A percentile compares a stretch with the other conserved stretches of the same genome.
Conservation (phyloP, 2,329 filamentous ascomycete genomes). For the Chaetomium olivaceum region DNA sequence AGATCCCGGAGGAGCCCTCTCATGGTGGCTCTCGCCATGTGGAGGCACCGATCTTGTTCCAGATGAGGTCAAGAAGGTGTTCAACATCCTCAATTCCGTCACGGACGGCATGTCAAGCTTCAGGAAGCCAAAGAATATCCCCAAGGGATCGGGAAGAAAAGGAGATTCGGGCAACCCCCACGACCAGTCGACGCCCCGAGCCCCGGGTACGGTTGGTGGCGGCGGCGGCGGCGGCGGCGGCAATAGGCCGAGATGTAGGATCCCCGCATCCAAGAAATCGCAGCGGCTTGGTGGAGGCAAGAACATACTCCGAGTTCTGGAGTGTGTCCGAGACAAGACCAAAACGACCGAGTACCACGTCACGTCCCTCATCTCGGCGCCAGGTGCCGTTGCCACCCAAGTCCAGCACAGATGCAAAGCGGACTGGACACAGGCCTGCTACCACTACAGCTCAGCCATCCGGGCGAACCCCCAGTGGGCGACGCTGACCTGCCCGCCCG, state of each 20-base stretch:
- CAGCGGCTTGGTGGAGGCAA: neutral
- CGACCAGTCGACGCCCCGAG: neutral
- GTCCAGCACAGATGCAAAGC: neutral
- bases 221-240: neutral
- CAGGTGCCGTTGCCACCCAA: neutral
- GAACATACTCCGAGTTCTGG: neutral
- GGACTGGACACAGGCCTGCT: neutral
- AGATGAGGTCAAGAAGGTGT: neutral
- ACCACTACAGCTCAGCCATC: constrained; percentile 4
- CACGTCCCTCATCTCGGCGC: neutral
- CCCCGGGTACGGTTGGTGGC: too few species aligned
- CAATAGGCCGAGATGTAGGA: neutral
- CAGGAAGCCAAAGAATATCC: neutral
- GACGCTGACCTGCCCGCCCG: neutral
- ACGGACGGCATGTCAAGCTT: neutral
- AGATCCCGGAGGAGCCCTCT: neutral
- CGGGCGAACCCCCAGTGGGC: neutral
- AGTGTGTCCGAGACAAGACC: neutral
- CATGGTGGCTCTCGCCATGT: neutral
- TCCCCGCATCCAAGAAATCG: neutral
- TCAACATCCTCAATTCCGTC: neutral
- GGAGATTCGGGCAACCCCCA: neutral
- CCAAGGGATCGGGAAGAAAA: neutral
- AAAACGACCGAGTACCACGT: neutral
- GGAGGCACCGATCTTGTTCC: neutral